Percentiles rank a stretch among this genome's conserved stretches.
These are phyloP conservation scores for Eucalyptus tenuipes DNA, from an alignment of 345 rosid species.

Conservation along the genomic window DNA sequence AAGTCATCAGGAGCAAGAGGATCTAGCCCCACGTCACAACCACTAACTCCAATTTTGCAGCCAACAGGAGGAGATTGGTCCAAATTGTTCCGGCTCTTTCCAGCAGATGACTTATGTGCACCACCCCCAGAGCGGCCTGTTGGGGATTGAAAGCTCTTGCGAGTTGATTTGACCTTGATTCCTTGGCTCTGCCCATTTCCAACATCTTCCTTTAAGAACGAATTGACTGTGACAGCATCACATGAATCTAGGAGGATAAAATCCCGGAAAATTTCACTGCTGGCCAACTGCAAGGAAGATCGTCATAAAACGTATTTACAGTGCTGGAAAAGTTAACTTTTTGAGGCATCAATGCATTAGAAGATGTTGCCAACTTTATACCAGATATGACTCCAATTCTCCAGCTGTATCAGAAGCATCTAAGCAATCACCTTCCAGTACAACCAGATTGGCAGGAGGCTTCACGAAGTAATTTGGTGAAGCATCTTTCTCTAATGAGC, in stretches of 20 bases:
- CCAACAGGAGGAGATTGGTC: conserved; percentile 27
- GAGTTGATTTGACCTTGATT: conserved; percentile 26
- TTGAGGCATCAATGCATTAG: neutral
- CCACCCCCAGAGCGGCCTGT: conserved; percentile 47
- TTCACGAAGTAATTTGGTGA: conserved; percentile 53
- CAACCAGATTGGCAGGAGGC: conserved; percentile 92
- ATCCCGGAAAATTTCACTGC: conserved; percentile 68
- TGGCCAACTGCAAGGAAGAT: conserved; percentile 55
- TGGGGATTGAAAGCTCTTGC: conserved; percentile 51
- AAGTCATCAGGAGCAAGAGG: conserved; percentile 14
- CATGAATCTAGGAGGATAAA: conserved; percentile 80
- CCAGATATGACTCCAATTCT: conserved; percentile 94
- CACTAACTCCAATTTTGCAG: conserved; percentile 16
- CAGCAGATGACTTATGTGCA: conserved; percentile 37
- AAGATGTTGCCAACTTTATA: conserved; percentile 11
- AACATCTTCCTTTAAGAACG: conserved; percentile 31
- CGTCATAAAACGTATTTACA: neutral
- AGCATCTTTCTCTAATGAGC: conserved; percentile 38
- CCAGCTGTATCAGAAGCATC: conserved; percentile 66
- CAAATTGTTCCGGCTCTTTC: conserved; percentile 38
- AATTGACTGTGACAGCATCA: conserved; percentile 51
- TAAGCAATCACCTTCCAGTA: conserved; percentile 88
- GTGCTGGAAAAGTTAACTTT: neutral
- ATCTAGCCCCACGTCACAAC: conserved; percentile 11
- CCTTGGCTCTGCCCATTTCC: conserved; percentile 29